A percentile compares a stretch with the other conserved stretches of the same genome.
Conservation (phyloP, 2,329 filamentous ascomycete genomes). For the Thelonectria rubi region DNA sequence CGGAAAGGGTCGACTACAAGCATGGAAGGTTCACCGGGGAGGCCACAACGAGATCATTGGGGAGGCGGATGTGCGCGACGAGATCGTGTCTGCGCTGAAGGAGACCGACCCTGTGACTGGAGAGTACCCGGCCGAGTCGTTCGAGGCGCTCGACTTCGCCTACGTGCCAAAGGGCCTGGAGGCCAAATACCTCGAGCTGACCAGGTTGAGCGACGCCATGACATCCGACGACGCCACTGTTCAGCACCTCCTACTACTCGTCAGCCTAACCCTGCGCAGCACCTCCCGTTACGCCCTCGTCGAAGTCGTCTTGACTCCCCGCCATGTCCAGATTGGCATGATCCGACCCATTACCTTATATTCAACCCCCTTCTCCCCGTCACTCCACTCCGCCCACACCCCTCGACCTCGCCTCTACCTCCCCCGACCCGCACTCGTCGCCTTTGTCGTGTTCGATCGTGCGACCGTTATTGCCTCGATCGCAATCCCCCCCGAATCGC, state of each 20-base stretch:
- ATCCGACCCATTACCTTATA: slow-evolving; percentile 75
- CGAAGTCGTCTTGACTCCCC: slow-evolving; percentile 70
- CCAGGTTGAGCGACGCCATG: slow-evolving; percentile 60
- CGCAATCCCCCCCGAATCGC: slow-evolving; percentile 71
- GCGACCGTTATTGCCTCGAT: slow-evolving; percentile 83
- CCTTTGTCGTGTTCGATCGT: slow-evolving; percentile 82
- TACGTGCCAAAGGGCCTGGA: slow-evolving; percentile 67
- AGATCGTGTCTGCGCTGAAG: slow-evolving; percentile 70
- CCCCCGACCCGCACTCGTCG: slow-evolving; percentile 80
- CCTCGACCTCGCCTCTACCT: slow-evolving; percentile 75
- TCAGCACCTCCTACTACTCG: slow-evolving; percentile 70
- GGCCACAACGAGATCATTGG: slow-evolving; percentile 80
- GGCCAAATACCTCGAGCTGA: slow-evolving; percentile 59
- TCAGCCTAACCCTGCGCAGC: slow-evolving; percentile 62
- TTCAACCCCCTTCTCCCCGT: slow-evolving; percentile 59
- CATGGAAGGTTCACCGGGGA: slow-evolving; percentile 89
- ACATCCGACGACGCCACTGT: slow-evolving; percentile 60
- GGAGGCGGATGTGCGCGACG: slow-evolving; percentile 74
- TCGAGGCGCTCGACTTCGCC: slow-evolving; percentile 83
- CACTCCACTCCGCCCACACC: slow-evolving; percentile 46
- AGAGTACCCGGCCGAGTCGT: slow-evolving; percentile 63
- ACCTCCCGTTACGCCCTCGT: slow-evolving; percentile 76
- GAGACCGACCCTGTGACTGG: slow-evolving; percentile 59
- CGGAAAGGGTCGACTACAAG: slow-evolving; percentile 78
- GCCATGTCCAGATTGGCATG: slow-evolving; percentile 66